Conservation (phyloP, 2,329 filamentous ascomycete genomes). For the Paecilomyces variotii region DNA sequence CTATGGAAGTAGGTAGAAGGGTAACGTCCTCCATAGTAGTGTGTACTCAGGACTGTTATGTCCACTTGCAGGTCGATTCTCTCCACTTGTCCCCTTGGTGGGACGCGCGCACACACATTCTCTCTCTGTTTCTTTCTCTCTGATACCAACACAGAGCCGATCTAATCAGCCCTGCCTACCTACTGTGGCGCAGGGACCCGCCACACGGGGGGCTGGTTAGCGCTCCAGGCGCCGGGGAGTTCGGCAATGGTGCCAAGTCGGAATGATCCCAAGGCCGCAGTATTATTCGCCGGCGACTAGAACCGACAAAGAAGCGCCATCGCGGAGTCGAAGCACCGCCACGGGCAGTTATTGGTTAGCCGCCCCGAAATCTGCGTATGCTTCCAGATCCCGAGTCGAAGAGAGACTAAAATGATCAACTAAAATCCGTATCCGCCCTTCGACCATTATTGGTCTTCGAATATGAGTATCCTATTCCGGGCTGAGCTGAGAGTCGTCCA, state of each 20-base stretch:
- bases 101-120: no score
- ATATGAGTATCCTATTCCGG: not conserved
- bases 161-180: not conserved
- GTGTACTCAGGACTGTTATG: no score
- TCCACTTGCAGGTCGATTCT: no score
- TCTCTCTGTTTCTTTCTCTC: no score
- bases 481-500: not conserved
- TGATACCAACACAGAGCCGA: not conserved
- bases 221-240: not conserved
- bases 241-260: not conserved
- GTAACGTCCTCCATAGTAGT: no score
- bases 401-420: not conserved
- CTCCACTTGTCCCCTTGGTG: no score
- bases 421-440: not conserved
- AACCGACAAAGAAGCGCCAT: not conserved
- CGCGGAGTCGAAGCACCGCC: not conserved
- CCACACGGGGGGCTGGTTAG: not conserved
- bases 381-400: not conserved
- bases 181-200: not conserved
- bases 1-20: no score
- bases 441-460: not conserved
- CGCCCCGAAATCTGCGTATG: not conserved
- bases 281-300: not conserved
- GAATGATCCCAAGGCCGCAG: not conserved
- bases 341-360: not conserved